Percentiles rank a stretch among this genome's conserved stretches.
Conservation (phyloP, 1,284 basidiomycete species). For the Cutaneotrichosporon curvatum region DNA sequence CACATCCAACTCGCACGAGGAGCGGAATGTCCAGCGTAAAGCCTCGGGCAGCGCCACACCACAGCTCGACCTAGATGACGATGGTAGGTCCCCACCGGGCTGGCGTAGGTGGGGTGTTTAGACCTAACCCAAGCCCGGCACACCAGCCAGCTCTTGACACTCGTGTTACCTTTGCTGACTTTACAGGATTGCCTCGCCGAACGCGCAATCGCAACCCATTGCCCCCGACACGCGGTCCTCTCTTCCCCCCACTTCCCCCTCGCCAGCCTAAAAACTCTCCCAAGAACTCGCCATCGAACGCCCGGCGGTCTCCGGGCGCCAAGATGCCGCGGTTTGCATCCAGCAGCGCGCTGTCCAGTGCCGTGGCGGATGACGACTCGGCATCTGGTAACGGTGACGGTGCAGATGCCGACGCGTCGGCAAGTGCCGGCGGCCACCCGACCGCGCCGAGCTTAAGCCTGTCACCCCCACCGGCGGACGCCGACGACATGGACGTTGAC, state of each 20-base stretch:
- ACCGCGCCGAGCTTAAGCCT: conserved; percentile 18
- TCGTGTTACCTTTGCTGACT: conserved; percentile 5
- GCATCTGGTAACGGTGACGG: conserved; percentile 4
- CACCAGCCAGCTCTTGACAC: conserved; percentile 1
- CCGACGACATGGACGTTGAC: conserved; percentile 16
- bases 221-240: conserved; percentile 38
- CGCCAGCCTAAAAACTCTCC: conserved; percentile 35
- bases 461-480: conserved; percentile 34
- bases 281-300: conserved; percentile 26
- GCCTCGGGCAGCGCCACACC: conserved; percentile 21
- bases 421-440: conserved; percentile 2
- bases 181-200: conserved; percentile 27
- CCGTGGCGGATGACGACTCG: conserved; percentile 17
- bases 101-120: neutral
- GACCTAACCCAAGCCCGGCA: neutral
- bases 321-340: conserved; percentile 9
- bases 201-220: conserved; percentile 40
- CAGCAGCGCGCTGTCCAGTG: conserved; percentile 18
- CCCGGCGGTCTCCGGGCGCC: conserved; percentile 16
- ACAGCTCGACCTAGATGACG: conserved; percentile 18
- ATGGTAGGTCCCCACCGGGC: conserved; percentile 12
- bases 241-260: conserved; percentile 44
- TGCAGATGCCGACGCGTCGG: neutral
- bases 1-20: conserved; percentile 16
- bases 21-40: conserved; percentile 6